Conservation (phyloP, 2,329 filamentous ascomycete species). For the Phoma sp. region DNA sequence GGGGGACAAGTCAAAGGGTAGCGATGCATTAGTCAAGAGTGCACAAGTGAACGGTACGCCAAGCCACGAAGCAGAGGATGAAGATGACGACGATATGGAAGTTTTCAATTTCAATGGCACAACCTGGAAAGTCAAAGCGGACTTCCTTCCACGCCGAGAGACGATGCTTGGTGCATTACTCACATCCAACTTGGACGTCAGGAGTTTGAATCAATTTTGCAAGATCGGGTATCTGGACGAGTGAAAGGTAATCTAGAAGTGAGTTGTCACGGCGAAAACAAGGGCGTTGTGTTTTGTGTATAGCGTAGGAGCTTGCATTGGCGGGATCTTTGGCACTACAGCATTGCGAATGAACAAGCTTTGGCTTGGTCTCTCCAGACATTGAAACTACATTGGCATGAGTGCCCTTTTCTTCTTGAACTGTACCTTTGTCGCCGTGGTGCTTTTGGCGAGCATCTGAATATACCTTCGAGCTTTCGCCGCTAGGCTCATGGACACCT, state of each 20-base stretch:
- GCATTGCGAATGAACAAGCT: slow-evolving; percentile 7
- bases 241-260: slow-evolving; percentile 14
- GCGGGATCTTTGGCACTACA: slow-evolving; percentile 8
- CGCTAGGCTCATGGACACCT: background rate
- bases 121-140: slow-evolving; percentile 45
- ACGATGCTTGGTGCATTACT: slow-evolving; percentile 56
- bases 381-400: slow-evolving; percentile 12
- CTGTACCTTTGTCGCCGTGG: slow-evolving; percentile 6
- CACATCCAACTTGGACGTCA: slow-evolving; percentile 52
- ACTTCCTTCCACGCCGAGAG: slow-evolving; percentile 54
- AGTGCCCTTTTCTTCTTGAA: slow-evolving; percentile 1
- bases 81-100: slow-evolving; percentile 44
- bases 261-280: slow-evolving; percentile 8
- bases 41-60: slow-evolving; percentile 35
- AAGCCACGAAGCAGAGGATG: slow-evolving; percentile 33
- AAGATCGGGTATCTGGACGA: slow-evolving; percentile 47
- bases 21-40: slow-evolving; percentile 41
- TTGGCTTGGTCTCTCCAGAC: slow-evolving; percentile 9
- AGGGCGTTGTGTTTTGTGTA: slow-evolving; percentile 20
- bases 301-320: slow-evolving; percentile 18
- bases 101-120: slow-evolving; percentile 39
- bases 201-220: slow-evolving; percentile 52
- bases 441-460: background rate
- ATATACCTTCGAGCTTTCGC: background rate
- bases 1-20: slow-evolving; percentile 52